phyloP scores from a whole-genome alignment of 1,139 yeast species.

The Hemisphaericaspora xylofermentans region DNA sequence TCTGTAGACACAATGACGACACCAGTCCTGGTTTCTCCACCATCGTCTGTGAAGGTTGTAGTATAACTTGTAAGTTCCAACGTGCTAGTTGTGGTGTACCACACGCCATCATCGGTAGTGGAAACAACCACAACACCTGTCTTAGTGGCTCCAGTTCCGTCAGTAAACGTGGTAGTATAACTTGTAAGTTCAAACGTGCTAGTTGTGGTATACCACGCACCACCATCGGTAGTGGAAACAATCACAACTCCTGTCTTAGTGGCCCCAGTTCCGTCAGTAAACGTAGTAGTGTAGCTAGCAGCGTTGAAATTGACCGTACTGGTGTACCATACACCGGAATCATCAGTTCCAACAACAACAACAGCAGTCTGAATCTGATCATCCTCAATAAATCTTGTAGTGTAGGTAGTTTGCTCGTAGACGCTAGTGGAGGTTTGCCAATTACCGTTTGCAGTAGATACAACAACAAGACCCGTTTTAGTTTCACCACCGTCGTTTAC shows the following conservation, averaged over 20 bases:
- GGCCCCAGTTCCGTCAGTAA: not conserved
- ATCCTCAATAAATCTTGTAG: not conserved
- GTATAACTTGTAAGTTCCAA: not conserved
- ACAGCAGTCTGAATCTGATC: too few relatives aligned
- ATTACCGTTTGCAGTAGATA: conserved; percentile 8
- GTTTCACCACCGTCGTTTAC: conserved; percentile 11
- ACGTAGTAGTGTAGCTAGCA: not conserved
- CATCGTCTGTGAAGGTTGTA: not conserved
- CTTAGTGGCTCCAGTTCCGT: not conserved
- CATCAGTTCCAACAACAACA: conserved; percentile 10
- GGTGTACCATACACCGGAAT: conserved; percentile 2
- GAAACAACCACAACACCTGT: not conserved
- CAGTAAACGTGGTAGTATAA: not conserved
- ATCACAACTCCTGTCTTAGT: not conserved
- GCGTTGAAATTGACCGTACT: not conserved
- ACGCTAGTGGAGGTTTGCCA: conserved; percentile 2
- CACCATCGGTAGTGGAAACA: not conserved
- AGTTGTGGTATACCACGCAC: not conserved
- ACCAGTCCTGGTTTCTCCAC: not conserved
- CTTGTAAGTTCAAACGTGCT: not conserved
- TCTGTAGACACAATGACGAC: not conserved
- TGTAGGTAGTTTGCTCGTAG: not conserved
- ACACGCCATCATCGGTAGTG: not conserved
- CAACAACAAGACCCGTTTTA: conserved; percentile 10
- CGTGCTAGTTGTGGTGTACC: not conserved